phyloP scores from a whole-genome alignment of 768 basidiomycete species.

The Leucosporidium yakuticum region DNA sequence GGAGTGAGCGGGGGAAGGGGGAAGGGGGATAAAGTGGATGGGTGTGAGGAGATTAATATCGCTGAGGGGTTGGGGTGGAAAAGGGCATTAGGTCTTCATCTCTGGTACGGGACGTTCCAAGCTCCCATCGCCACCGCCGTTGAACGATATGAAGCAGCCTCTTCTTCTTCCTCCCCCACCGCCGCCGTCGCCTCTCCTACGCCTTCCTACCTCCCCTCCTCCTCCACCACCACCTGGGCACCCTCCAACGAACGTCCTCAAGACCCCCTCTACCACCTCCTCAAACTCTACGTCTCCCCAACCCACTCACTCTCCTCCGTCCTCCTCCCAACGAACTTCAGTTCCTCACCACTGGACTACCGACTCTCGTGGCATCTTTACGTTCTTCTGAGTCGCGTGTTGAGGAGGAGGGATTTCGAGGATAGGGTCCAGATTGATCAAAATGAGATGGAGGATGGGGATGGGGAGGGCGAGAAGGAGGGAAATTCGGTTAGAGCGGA shows the following conservation, averaged over 20 bases:
- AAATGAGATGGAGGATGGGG: constrained; percentile 44
- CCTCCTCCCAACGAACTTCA: constrained; percentile 67
- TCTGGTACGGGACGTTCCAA: constrained; percentile 71
- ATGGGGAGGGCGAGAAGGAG: constrained; percentile 49
- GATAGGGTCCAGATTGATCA: constrained; percentile 51
- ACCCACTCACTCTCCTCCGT: constrained; percentile 61
- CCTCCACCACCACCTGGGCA: neutral
- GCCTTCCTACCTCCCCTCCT: constrained; percentile 35
- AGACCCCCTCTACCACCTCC: constrained; percentile 75
- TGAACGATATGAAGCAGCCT: constrained; percentile 26
- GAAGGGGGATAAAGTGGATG: constrained; percentile 52
- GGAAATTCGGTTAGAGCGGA: constrained; percentile 83
- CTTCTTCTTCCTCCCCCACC: too few species aligned
- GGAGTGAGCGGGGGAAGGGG: constrained; percentile 52
- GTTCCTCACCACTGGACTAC: constrained; percentile 68
- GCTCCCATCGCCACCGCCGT: constrained; percentile 21
- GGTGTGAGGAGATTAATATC: constrained; percentile 53
- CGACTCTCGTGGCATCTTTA: constrained; percentile 90
- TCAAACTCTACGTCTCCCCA: constrained; percentile 64
- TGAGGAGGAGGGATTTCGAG: constrained; percentile 78
- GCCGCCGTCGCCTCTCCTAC: constrained; percentile 6
- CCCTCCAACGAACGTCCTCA: constrained; percentile 22
- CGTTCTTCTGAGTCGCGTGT: constrained; percentile 72
- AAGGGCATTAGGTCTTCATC: constrained; percentile 75
- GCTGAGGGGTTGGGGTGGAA: constrained; percentile 85